These are phyloP conservation scores for Cucurbita pepo DNA, from an alignment of 306 rosid species.

Conservation along the genomic window DNA sequence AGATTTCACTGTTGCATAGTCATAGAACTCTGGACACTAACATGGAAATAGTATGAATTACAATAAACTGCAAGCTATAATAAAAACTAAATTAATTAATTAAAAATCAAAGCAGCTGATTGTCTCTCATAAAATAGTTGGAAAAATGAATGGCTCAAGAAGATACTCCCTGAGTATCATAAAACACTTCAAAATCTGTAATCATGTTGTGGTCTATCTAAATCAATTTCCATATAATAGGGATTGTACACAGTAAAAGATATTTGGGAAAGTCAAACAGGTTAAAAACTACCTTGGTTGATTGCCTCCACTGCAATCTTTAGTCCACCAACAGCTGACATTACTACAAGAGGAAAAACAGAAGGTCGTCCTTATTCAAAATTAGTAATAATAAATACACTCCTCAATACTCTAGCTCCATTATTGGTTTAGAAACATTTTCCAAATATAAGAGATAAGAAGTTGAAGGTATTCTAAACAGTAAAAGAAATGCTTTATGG, in stretches of 20 bases:
- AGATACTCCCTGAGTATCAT: neutral
- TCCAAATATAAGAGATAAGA: neutral
- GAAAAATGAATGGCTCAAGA: neutral
- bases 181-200: neutral
- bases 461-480: neutral
- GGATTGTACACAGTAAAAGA: neutral
- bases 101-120: neutral
- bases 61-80: neutral
- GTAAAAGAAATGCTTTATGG: neutral
- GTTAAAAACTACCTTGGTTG: constrained; percentile 42
- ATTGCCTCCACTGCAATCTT: constrained; percentile 64
- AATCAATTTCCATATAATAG: neutral
- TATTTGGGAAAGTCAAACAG: constrained; percentile 2
- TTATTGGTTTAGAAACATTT: neutral
- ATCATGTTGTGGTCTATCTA: neutral
- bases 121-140: neutral
- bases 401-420: neutral
- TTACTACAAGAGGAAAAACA: constrained; percentile 37
- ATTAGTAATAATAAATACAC: neutral
- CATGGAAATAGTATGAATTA: neutral
- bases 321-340: constrained; percentile 86
- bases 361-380: neutral
- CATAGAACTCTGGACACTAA: neutral
- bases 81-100: neutral
- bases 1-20: neutral